These are phyloP conservation scores for Beverwykella pulmonaria DNA, from an alignment of 495 filamentous ascomycete species.

Conservation along the genomic window DNA sequence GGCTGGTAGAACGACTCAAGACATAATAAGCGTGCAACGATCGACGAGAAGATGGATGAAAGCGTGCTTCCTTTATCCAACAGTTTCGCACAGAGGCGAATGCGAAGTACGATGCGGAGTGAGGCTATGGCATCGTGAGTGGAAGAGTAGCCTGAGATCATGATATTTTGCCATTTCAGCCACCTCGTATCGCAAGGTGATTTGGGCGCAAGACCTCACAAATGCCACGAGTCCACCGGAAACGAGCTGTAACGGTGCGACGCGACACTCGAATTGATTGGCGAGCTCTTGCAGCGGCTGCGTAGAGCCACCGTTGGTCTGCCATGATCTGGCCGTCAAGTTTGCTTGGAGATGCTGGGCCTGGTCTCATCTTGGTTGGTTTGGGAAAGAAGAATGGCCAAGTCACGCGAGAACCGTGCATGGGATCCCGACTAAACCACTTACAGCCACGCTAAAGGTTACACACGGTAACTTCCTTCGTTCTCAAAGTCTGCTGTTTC, in stretches of 20 bases:
- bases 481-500: background rate
- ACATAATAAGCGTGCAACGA: background rate
- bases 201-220: background rate
- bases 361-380: background rate
- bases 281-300: background rate
- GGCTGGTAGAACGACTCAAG: background rate
- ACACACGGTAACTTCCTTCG: no score
- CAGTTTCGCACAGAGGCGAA: background rate
- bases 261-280: background rate
- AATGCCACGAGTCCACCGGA: background rate
- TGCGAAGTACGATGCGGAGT: constrained; percentile 15
- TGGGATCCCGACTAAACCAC: background rate
- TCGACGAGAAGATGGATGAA: background rate
- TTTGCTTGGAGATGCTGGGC: background rate
- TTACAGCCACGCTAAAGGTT: no score
- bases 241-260: background rate
- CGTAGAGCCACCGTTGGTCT: background rate
- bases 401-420: background rate
- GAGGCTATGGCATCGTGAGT: constrained; percentile 6
- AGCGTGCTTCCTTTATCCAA: background rate
- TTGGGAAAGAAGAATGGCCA: background rate
- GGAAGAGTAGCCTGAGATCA: background rate
- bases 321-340: background rate
- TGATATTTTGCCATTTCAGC: background rate
- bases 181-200: background rate